phyloP scores from a whole-genome alignment of 2,329 filamentous ascomycete species.

The Cordyceps fumosorosea region DNA sequence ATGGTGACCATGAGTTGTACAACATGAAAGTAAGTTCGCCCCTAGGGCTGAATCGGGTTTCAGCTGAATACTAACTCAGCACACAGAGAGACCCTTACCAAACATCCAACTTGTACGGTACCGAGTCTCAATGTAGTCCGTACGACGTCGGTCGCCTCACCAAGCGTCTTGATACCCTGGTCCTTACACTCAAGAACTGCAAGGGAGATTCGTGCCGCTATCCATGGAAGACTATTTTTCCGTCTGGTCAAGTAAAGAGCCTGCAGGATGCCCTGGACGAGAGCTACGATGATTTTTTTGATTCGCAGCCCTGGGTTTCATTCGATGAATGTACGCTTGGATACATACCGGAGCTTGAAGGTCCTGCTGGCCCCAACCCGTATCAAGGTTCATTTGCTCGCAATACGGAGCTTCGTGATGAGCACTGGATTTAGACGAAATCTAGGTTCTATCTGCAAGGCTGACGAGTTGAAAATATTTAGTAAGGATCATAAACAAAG shows the following conservation, averaged over 20 bases:
- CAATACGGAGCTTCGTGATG: neutral
- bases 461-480: too few relatives aligned
- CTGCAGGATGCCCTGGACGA: constrained; percentile 43
- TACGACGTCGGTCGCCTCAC: constrained; percentile 5
- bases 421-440: constrained; percentile 4
- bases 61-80: neutral
- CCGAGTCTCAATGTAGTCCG: neutral
- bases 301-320: constrained; percentile 38
- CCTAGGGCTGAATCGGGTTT: neutral
- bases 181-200: constrained; percentile 56
- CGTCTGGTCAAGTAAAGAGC: constrained; percentile 41
- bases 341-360: constrained; percentile 49
- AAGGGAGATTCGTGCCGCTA: constrained; percentile 42
- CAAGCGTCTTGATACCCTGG: constrained; percentile 49
- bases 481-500: too few relatives aligned
- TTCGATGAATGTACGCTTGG: constrained; percentile 48
- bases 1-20: constrained; percentile 39
- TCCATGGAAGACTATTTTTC: constrained; percentile 51
- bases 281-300: constrained; percentile 47
- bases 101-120: constrained; percentile 20
- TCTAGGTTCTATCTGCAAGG: neutral
- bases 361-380: constrained; percentile 30
- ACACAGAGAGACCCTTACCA: constrained; percentile 43
- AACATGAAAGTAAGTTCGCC: constrained; percentile 38
- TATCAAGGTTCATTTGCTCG: neutral